These are phyloP conservation scores for Cicer yamashitae DNA, from an alignment of 306 rosid genomes.

Conservation along the genomic window DNA sequence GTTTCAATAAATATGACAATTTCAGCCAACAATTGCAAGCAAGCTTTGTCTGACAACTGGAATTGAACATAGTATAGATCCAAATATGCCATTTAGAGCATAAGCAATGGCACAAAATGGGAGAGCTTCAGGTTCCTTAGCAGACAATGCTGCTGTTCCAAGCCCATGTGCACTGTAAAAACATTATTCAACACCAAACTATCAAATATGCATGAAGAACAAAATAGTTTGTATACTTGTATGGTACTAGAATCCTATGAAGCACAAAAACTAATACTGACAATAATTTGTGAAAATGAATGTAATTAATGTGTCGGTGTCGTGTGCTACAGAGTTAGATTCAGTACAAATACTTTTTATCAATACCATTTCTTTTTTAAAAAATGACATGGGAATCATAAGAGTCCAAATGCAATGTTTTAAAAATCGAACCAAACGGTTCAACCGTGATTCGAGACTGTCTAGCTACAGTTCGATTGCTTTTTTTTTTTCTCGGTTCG, in stretches of 20 bases:
- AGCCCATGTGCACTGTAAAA: constrained; percentile 85
- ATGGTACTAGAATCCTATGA: not conserved
- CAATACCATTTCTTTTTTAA: not conserved
- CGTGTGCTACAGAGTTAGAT: no score
- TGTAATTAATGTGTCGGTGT: no score
- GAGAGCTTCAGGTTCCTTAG: constrained; percentile 98
- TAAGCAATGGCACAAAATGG: constrained; percentile 97
- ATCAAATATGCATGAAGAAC: constrained; percentile 31
- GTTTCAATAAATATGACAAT: not conserved
- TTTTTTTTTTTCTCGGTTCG: no score
- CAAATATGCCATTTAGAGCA: constrained; percentile 90
- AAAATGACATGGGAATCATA: not conserved
- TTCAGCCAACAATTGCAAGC: constrained; percentile 75
- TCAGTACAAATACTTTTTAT: not conserved
- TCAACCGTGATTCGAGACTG: no score
- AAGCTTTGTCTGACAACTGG: constrained; percentile 81
- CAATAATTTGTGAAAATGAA: no score
- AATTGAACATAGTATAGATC: constrained; percentile 84
- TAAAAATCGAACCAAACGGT: no score
- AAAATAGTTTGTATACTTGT: constrained; percentile 1
- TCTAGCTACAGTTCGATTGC: no score
- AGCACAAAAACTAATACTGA: no score
- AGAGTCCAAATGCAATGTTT: not conserved
- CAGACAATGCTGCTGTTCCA: constrained; percentile 95
- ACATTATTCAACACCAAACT: constrained; percentile 31